These are phyloP conservation scores for Botrytis deweyae DNA, from an alignment of 2,329 filamentous ascomycete species.

Conservation along the genomic window DNA sequence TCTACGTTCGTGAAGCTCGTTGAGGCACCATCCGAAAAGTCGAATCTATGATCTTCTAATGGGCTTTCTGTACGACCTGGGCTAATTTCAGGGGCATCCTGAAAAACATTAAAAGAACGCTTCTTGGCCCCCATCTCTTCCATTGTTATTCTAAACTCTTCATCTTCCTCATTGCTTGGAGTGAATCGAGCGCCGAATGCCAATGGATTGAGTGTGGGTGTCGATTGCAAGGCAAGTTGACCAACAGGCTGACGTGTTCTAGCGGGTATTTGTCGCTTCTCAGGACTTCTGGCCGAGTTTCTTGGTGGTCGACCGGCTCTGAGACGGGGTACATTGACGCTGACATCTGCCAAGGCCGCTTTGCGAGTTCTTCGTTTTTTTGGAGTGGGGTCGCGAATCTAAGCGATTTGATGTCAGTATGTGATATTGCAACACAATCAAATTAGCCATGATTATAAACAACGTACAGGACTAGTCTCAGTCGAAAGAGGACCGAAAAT, in stretches of 20 bases:
- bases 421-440: background rate
- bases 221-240: slow-evolving; percentile 23
- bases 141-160: slow-evolving; percentile 38
- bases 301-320: slow-evolving; percentile 26
- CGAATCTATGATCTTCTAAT: slow-evolving; percentile 38
- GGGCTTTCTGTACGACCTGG: slow-evolving; percentile 38
- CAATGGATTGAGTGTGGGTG: slow-evolving; percentile 32
- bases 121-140: slow-evolving; percentile 35
- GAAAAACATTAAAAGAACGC: slow-evolving; percentile 35
- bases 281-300: slow-evolving; percentile 25
- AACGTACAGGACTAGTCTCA: slow-evolving; percentile 51
- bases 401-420: slow-evolving; percentile 21
- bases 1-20: slow-evolving; percentile 25
- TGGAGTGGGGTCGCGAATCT: slow-evolving; percentile 29
- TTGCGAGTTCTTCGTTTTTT: slow-evolving; percentile 37
- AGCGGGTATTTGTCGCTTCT: slow-evolving; percentile 25
- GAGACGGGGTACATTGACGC: slow-evolving; percentile 33
- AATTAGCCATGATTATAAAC: background rate
- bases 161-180: slow-evolving; percentile 36
- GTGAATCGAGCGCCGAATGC: slow-evolving; percentile 28
- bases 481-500: slow-evolving; percentile 61
- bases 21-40: slow-evolving; percentile 33
- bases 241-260: slow-evolving; percentile 18
- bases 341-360: slow-evolving; percentile 29
- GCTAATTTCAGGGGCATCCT: slow-evolving; percentile 35